Base-by-base conservation (phyloP, 495 filamentous ascomycete genomes). In the Letharia lupina region DNA sequence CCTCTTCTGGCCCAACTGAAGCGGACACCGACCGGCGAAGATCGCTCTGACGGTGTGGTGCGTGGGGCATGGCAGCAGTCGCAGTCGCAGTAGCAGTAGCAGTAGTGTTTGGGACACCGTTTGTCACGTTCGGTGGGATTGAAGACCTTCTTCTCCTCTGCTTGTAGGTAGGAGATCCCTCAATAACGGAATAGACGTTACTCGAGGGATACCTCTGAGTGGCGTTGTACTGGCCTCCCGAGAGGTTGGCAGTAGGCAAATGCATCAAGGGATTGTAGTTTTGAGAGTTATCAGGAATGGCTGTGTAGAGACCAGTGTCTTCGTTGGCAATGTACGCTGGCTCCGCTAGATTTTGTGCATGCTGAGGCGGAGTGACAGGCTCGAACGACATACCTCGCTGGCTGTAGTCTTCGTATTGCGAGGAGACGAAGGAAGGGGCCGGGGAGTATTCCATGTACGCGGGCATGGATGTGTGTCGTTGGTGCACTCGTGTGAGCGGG, bases 131-230 rank as follows among this genome's bases (percentile, higher is more conserved):
- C 6, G 91, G 90, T 23, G 91, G 88, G 62, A 97, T 89, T 35
- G 94, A 97, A 31, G 94, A 96, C 41, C 95, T 89, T 67, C 94
- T 85, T 72, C 94, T 84, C 66, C 94, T 86, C 79, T 97, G 95
- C 82, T 98, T 98, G 80, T 98, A 98, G 15, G 93, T 96, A 35
- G 94, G 94, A 9, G 94, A 98, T 31, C 94, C 94, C 79, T 98
- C 94, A 70, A 98, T 91, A 56, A 96, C 90, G 18, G 93, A 93
- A 81, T 96, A 98, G 64, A 92, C 87, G 71, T 90, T 94, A 71
- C 87, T 90, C 37, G 82, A 75, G 20, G 85, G 84, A 70, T 88
- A 96, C 48, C 84, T 81, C 47, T 92, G 85, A 40, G 86, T 81
- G 12, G 81, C 76, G 23, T 87, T 82, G 75, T 88, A 96, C 68